Base-by-base conservation (phyloP, 352 stramenopile genomes). In the Aphanomyces euteiches region DNA sequence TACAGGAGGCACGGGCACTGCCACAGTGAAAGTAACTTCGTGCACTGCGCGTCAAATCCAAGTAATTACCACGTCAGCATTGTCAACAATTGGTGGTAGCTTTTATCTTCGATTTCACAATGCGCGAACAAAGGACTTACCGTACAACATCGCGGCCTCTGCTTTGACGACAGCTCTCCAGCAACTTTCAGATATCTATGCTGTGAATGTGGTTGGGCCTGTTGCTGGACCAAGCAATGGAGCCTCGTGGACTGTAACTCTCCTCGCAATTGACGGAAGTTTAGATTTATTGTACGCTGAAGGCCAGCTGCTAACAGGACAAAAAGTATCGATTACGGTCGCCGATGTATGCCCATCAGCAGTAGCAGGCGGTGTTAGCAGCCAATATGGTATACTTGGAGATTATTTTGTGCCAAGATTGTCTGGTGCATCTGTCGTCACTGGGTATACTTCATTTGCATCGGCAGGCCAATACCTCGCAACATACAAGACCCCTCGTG, bases 1-100 rank as follows among this genome's bases (percentile, higher is more conserved):
- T 5, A 58, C 34, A 7, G 78, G 67, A 34, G 78, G 78, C 5
- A 57, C 69, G 0, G 39, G 69, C 6, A 67, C 70, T 19, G 75
- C 79, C 4, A 83, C 82, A 7, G 78, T 97, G 12, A 83, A 81
- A 8, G 79, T 98, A 7, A 97, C 84, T 8, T 81, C 86, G 5
- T 98, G 91, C 65, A 85, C 97, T 64, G 85, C 79, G 38, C 86
- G 88, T 58, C 79, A 84, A n/a, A 84, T 88, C 7, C 94, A 97
- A 74, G 73, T 81, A 50, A 71, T 94, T 56, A 73, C 81, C 50
- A 93, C 75, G 21, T 82, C 78, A 1, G 77, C 84, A 3, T 56
- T 21, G 0, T 81, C 83, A 3, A 63, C 74, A 41, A 78, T 98
- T 21, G 85, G 82, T 10, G 93, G 93, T 8, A 88, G 77, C 10